Base-by-base conservation (phyloP, 2,329 filamentous ascomycete genomes). In the Thelonectria discophora region DNA sequence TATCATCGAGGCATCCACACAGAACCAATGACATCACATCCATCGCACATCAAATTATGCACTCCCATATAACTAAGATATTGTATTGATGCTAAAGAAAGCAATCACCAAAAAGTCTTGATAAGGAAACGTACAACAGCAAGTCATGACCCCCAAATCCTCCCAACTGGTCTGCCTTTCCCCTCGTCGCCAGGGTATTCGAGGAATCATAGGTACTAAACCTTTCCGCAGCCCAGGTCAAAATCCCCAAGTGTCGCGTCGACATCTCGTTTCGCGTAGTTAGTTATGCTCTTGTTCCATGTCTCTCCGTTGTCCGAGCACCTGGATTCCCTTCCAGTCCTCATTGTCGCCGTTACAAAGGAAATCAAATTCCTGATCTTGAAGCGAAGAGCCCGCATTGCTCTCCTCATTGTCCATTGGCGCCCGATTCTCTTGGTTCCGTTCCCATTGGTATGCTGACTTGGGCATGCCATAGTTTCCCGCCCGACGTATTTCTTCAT, bases 361-460 rank as follows among this genome's bases (percentile, higher is more conserved):
- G 48, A 71, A 69, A 56, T 55, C 55, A 55, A 55, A 58, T 54
- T 67, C 63, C 15, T 58, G 47, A 49, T 63, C 58, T 58, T 61
- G 62, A 45, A 57, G 30, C 43, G 50, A 49, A 21, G 46, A 48
- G 48, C 58, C 20, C 42, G 43, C 53, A 58, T 52, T 50, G 48
- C 47, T 60, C 20, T 30, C 64, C 54, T 60, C 60, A 39, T 46
- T 42, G 18, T 68, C 56, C 53, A 34, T 65, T 27, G 66, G 69
- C 46, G 58, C 61, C 37, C 47, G 65, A 39, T 71, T 71, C 58
- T 71, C 69, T 59, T 70, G 67, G 43, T 69, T 60, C 52, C 64
- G 62, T 43, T 52, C 60, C 15, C 56, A 53, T 43, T 43, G 34
- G 40, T 34, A 17, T 27, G 45, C 40, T 12, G 24, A 43, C 52